phyloP scores from a whole-genome alignment of 2,329 filamentous ascomycete species.

The Monosporascus sp. region DNA sequence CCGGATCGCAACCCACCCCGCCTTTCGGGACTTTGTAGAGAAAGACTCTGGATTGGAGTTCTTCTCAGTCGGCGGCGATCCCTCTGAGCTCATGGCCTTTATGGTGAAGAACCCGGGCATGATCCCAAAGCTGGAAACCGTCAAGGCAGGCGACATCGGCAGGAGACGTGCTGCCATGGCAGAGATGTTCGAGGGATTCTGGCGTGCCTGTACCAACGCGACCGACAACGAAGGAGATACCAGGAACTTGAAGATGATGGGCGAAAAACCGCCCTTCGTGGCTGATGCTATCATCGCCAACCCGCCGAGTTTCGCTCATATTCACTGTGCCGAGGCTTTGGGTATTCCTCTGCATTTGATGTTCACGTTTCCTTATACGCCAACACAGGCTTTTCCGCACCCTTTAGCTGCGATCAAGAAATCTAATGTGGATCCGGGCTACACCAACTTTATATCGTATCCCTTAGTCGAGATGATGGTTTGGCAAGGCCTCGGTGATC shows the following conservation, averaged over 20 bases:
- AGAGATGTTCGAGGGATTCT: constrained; percentile 79
- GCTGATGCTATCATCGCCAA: constrained; percentile 83
- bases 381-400: constrained; percentile 70
- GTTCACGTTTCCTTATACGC: constrained; percentile 82
- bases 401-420: constrained; percentile 71
- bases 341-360: constrained; percentile 77
- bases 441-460: constrained; percentile 77
- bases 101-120: constrained; percentile 83
- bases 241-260: constrained; percentile 60
- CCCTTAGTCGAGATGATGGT: constrained; percentile 80
- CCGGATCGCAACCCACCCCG: constrained; percentile 71
- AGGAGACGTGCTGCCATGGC: constrained; percentile 64
- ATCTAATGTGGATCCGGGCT: constrained; percentile 64
- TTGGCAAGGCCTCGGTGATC: constrained; percentile 81
- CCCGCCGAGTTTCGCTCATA: constrained; percentile 70
- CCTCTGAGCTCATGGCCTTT: constrained; percentile 77
- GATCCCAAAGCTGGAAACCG: constrained; percentile 67
- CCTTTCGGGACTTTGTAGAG: constrained; percentile 70
- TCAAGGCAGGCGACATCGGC: constrained; percentile 68
- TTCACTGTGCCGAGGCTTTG: constrained; percentile 74
- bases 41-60: constrained; percentile 70
- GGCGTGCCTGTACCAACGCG: constrained; percentile 69
- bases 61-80: constrained; percentile 74
- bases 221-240: constrained; percentile 62
- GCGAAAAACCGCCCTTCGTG: constrained; percentile 54